These are phyloP conservation scores for Neurospora sp. DNA, from an alignment of 495 filamentous ascomycete genomes.

Conservation along the genomic window DNA sequence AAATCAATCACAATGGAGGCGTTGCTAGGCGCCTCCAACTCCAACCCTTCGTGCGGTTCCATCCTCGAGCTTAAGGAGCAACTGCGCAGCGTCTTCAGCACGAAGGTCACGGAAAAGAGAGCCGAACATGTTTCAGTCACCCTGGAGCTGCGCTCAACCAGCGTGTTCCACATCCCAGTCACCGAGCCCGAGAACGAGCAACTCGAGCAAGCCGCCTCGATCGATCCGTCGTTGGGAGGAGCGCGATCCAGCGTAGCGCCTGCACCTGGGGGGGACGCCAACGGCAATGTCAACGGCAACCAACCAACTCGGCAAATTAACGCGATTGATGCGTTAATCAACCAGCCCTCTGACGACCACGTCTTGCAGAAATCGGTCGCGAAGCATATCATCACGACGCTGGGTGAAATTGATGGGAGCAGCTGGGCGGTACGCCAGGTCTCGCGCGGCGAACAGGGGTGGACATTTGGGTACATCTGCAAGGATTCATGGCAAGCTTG, in stretches of 20 bases:
- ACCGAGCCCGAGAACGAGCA: conserved; percentile 22
- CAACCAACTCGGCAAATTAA: conserved; percentile 13
- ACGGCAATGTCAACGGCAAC: not conserved
- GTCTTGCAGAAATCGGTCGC: conserved; percentile 30
- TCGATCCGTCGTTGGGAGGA: conserved; percentile 21
- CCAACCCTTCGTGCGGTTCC: conserved; percentile 26
- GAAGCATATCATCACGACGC: conserved; percentile 28
- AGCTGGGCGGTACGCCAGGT: conserved; percentile 32
- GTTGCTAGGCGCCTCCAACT: conserved; percentile 20
- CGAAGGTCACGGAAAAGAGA: conserved; percentile 26
- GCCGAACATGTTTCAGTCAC: conserved; percentile 32
- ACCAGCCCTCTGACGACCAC: conserved; percentile 33
- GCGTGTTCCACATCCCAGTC: conserved; percentile 25
- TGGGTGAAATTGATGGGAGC: conserved; percentile 31
- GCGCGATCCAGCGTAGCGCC: conserved; percentile 6
- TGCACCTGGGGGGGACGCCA: not conserved
- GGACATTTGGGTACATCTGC: conserved; percentile 40
- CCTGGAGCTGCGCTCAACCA: conserved; percentile 27
- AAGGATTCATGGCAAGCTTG: conserved; percentile 38
- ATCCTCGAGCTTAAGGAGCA: conserved; percentile 30
- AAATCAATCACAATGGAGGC: conserved; percentile 24
- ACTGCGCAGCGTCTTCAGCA: conserved; percentile 23
- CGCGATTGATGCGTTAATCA: conserved; percentile 30
- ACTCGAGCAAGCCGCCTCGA: conserved; percentile 14
- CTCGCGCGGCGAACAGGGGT: conserved; percentile 30